Evolutionary conservation across 352 stramenopile genomes (phyloP), one percentile per base, ranked within the genome.

Genomic region (Globisporangium orthogonon): DNA sequence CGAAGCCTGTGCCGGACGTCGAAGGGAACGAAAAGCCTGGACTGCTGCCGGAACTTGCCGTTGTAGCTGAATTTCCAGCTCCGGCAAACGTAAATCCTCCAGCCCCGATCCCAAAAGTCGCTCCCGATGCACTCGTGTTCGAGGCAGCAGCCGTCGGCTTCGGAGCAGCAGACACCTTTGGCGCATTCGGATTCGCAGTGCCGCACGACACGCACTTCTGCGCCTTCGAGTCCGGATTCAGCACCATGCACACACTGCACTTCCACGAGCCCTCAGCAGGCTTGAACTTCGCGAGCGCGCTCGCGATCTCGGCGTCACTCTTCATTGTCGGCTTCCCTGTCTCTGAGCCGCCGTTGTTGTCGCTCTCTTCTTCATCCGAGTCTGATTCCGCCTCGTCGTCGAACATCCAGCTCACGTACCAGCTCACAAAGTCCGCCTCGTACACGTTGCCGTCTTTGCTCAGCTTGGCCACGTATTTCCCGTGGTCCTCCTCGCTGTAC

Each of bases 331-430:
- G 45, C 5, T 67, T 54, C 28, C 61, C 52, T 7, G 55, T n/a
- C 6, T 47, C 48, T 10, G 61, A 45, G 17, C 35, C 52, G 56
- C 15, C 41, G 39, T 67, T 61, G 1, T 66, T 55, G 11, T 80
- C 63, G 17, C 66, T 59, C 35, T 71, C 67, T 50, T 75, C 71
- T 1, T 76, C 76, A 17, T 86, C 74, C 5, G 66, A 74, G 13
- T 76, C 74, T 4, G 66, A 74, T 9, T 76, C 71, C n/a, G 71
- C 71, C n/a, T 66, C 58, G 18, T 69, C 71, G 10, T 72, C 62
- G 37, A 89, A 84, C 54, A 89, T 65, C 76, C 76, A 89, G 57
- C 71, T 64, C 10, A 87, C 52, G 49, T 89, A 89, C 78, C 78
- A 89, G 31, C 60, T 59, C 41, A 79, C 67, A 41, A 89, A 89